Percentiles rank a stretch among this genome's conserved stretches.
Conservation (phyloP, 352 stramenopile species). For the Phytophthora pluvialis region DNA sequence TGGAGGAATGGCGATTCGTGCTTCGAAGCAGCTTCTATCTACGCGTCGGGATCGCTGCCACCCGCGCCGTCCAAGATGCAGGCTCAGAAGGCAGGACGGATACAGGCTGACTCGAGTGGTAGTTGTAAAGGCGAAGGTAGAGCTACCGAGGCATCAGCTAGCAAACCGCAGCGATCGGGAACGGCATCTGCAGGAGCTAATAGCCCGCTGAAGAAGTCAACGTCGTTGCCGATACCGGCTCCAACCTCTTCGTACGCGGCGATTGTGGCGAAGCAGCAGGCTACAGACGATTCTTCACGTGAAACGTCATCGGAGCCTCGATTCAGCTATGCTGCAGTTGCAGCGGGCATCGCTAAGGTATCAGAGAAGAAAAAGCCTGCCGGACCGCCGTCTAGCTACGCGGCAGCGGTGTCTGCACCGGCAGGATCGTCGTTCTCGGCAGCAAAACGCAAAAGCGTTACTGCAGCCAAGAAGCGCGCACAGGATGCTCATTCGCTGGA, state of each 20-base stretch:
- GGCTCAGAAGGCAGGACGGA: conserved; percentile 28
- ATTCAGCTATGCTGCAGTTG: conserved; percentile 80
- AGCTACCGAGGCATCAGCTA: conserved; percentile 1
- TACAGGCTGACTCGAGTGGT: conserved; percentile 20
- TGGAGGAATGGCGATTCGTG: conserved; percentile 62
- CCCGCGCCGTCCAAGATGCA: conserved; percentile 39
- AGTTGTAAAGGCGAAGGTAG: conserved; percentile 29
- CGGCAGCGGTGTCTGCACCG: conserved; percentile 61
- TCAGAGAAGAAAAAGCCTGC: conserved; percentile 25
- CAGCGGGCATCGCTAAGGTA: conserved; percentile 66
- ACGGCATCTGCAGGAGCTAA: background rate
- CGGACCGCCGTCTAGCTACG: conserved; percentile 66
- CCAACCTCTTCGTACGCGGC: conserved; percentile 68
- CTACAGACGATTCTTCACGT: conserved; percentile 14
- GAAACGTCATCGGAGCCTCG: conserved; percentile 31
- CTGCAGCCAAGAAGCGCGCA: conserved; percentile 3
- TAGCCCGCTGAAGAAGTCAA: conserved; percentile 26
- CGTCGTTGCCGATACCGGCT: conserved; percentile 20
- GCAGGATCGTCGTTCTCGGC: conserved; percentile 19
- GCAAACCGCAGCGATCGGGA: conserved; percentile 7
- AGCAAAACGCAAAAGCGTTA: conserved; percentile 25
- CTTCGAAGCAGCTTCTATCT: conserved; percentile 66
- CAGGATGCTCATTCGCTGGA: conserved; percentile 42
- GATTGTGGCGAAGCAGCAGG: conserved; percentile 51
- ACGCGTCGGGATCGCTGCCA: conserved; percentile 64